Evolutionary conservation across 768 basidiomycete genomes (phyloP).

Genomic region (Pseudohyphozyma bogoriensis): DNA sequence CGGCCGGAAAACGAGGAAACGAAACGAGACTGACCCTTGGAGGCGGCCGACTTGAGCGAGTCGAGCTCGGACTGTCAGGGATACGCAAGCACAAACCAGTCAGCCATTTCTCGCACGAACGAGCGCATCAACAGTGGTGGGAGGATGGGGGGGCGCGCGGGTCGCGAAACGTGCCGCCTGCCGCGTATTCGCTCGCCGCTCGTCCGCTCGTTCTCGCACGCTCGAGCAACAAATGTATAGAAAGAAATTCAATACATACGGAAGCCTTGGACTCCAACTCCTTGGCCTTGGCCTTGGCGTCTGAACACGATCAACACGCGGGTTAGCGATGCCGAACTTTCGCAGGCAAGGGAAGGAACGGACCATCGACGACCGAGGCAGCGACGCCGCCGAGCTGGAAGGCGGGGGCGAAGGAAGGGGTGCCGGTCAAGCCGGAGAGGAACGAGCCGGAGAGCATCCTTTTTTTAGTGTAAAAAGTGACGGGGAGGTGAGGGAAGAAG

Average conservation of each 20-base stretch:
- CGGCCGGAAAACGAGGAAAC: background rate
- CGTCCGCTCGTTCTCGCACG: too few species aligned
- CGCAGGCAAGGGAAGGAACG: constrained; percentile 33
- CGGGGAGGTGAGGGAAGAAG: background rate
- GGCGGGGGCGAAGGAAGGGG: constrained; percentile 45
- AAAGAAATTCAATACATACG: background rate
- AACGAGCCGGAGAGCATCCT: background rate
- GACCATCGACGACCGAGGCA: constrained; percentile 49
- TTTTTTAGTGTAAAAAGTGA: constrained; percentile 34
- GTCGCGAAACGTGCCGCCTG: too few species aligned
- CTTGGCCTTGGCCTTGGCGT: constrained; percentile 27
- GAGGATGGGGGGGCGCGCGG: too few species aligned
- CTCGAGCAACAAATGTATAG: background rate
- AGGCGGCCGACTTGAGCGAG: constrained; percentile 12
- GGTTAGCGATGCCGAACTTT: background rate
- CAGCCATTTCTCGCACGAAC: too few species aligned
- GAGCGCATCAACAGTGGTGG: too few species aligned
- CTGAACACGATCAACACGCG: background rate
- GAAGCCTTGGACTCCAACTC: constrained; percentile 20
- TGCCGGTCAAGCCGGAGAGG: constrained; percentile 36
- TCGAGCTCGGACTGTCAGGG: constrained; percentile 22
- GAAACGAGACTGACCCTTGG: constrained; percentile 3
- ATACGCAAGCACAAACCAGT: background rate
- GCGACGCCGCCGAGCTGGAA: constrained; percentile 50
- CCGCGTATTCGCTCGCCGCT: too few species aligned